Evolutionary conservation across 1,284 basidiomycete genomes (phyloP).

Genomic region (Coriolopsis trogii): DNA sequence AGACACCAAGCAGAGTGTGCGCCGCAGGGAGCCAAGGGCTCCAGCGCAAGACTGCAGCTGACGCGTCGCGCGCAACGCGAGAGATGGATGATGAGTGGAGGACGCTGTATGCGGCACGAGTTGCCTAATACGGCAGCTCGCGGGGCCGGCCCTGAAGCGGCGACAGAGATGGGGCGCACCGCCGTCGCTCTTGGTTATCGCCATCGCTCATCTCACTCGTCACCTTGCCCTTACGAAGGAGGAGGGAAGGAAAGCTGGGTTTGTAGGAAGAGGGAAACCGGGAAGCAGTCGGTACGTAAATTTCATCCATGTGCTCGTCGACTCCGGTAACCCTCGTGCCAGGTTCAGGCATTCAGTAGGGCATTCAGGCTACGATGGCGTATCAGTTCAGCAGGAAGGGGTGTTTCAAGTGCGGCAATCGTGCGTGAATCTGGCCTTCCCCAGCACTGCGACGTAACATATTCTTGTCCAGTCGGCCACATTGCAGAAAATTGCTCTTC

Average conservation of each 20-base stretch:
- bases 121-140: slow-evolving; percentile 27
- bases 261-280: slow-evolving; percentile 52
- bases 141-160: slow-evolving; percentile 19
- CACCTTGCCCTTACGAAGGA: slow-evolving; percentile 44
- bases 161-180: slow-evolving; percentile 4
- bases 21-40: neutral
- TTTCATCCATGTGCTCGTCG: neutral
- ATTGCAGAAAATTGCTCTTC: slow-evolving; percentile 90
- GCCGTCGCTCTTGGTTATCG: slow-evolving; percentile 28
- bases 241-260: slow-evolving; percentile 48
- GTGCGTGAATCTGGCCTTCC: slow-evolving; percentile 48
- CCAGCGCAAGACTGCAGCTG: neutral
- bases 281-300: slow-evolving; percentile 36
- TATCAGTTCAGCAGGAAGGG: slow-evolving; percentile 82
- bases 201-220: slow-evolving; percentile 39
- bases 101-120: too few relatives aligned
- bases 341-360: slow-evolving; percentile 29
- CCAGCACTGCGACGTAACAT: slow-evolving; percentile 11
- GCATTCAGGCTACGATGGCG: slow-evolving; percentile 55
- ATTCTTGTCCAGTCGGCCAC: slow-evolving; percentile 69
- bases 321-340: slow-evolving; percentile 12
- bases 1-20: neutral
- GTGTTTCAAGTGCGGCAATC: slow-evolving; percentile 85
- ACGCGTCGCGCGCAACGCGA: too few relatives aligned
- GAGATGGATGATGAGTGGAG: too few relatives aligned